Percentiles rank a stretch among this genome's conserved stretches.
Conservation (phyloP, 2,329 filamentous ascomycete genomes). For the Calonectria multiphialidica region DNA sequence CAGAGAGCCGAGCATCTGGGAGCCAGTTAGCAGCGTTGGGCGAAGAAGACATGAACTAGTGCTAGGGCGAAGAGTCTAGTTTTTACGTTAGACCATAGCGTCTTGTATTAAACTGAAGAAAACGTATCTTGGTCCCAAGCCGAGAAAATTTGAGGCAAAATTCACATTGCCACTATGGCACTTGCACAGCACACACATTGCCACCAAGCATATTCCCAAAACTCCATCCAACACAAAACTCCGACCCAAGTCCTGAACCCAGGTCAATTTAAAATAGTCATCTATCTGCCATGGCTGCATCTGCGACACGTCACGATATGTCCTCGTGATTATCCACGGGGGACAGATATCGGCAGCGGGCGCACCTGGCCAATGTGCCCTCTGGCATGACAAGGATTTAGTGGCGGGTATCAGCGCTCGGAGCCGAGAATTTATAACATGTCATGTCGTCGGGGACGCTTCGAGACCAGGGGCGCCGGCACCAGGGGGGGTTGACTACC, state of each 20-base stretch:
- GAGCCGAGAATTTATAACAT: background rate
- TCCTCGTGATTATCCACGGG: background rate
- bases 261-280: background rate
- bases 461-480: background rate
- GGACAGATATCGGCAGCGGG: background rate
- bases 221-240: background rate
- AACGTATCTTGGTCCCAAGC: too few relatives aligned
- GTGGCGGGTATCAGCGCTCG: background rate
- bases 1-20: background rate
- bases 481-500: background rate
- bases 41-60: background rate
- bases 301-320: background rate
- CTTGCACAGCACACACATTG: too few relatives aligned
- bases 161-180: too few relatives aligned
- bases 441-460: background rate
- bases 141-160: too few relatives aligned
- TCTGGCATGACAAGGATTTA: background rate
- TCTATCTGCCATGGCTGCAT: background rate
- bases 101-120: background rate
- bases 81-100: background rate
- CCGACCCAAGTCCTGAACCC: background rate
- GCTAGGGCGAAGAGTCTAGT: background rate
- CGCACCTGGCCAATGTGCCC: background rate
- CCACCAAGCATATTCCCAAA: background rate
- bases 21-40: background rate